These are phyloP conservation scores for Amaranthus palmeri DNA, from an alignment of 148 eudicot species.

Conservation along the genomic window DNA sequence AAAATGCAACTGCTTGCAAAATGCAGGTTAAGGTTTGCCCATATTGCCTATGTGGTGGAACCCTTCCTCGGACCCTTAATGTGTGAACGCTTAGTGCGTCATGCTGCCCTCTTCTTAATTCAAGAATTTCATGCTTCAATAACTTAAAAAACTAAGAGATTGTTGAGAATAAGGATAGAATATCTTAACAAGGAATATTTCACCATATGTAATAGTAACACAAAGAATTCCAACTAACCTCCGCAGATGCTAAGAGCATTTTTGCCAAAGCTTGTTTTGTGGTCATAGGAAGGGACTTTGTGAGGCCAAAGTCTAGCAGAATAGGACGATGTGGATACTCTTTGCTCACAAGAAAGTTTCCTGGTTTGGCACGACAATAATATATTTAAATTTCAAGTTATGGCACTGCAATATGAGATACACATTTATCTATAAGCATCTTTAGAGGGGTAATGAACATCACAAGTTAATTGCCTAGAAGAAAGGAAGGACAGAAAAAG, in stretches of 20 bases:
- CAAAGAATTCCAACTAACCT: constrained; percentile 51
- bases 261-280: constrained; percentile 95
- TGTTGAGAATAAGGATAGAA: background rate
- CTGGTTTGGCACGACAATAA: constrained; percentile 31
- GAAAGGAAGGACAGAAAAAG: constrained; percentile 6
- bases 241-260: constrained; percentile 92
- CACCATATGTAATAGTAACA: background rate
- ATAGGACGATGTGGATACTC: constrained; percentile 84
- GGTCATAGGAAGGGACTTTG: constrained; percentile 68
- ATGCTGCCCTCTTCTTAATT: too few species aligned
- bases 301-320: constrained; percentile 92
- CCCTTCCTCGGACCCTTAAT: too few species aligned
- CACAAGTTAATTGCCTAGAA: background rate
- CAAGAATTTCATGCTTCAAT: background rate
- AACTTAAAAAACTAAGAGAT: background rate
- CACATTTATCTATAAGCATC: background rate
- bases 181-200: background rate
- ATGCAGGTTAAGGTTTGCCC: too few species aligned
- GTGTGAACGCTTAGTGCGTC: too few species aligned
- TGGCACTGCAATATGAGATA: background rate
- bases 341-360: constrained; percentile 98
- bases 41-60: too few species aligned
- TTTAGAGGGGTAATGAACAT: background rate
- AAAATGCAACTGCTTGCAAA: too few species aligned
- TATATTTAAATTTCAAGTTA: constrained; percentile 2